phyloP scores from a whole-genome alignment of 495 filamentous ascomycete species.

The Chlorociboria aeruginascens region DNA sequence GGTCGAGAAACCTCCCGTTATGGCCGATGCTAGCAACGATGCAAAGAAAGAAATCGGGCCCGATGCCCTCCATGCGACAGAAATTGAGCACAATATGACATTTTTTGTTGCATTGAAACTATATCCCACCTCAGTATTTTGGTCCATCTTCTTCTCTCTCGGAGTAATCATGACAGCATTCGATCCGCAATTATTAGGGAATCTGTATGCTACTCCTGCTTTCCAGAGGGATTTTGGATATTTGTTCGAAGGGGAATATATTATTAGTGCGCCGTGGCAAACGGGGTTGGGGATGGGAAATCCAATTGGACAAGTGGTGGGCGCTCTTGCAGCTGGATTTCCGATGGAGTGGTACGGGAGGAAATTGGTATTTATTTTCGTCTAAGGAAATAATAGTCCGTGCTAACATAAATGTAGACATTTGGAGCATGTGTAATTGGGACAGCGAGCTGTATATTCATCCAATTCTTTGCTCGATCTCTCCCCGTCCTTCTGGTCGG shows the following conservation, averaged over 20 bases:
- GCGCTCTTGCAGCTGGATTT: conserved; percentile 34
- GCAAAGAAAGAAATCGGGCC: too few relatives aligned
- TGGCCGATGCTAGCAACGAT: too few relatives aligned
- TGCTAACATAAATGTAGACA: conserved; percentile 7
- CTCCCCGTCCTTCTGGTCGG: conserved; percentile 49
- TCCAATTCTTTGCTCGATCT: conserved; percentile 49
- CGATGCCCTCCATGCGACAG: conserved; percentile 8
- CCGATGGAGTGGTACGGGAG: conserved; percentile 36
- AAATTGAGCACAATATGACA: conserved; percentile 21
- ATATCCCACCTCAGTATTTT: conserved; percentile 27
- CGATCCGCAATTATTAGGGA: conserved; percentile 26
- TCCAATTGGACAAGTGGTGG: conserved; percentile 23
- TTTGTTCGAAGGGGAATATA: conserved; percentile 26
- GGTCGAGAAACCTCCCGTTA: too few relatives aligned
- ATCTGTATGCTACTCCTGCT: conserved; percentile 24
- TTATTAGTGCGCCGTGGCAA: conserved; percentile 64
- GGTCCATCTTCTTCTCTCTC: conserved; percentile 24
- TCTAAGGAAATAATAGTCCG: conserved; percentile 9
- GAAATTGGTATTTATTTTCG: conserved; percentile 7
- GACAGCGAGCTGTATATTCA: conserved; percentile 38
- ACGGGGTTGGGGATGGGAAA: conserved; percentile 30
- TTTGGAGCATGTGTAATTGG: conserved; percentile 24
- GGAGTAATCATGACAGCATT: conserved; percentile 35
- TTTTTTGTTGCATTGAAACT: conserved; percentile 20
- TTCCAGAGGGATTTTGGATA: conserved; percentile 26